Evolutionary conservation across 2,329 filamentous ascomycete species (phyloP).

Genomic region (Diplodia intermedia): DNA sequence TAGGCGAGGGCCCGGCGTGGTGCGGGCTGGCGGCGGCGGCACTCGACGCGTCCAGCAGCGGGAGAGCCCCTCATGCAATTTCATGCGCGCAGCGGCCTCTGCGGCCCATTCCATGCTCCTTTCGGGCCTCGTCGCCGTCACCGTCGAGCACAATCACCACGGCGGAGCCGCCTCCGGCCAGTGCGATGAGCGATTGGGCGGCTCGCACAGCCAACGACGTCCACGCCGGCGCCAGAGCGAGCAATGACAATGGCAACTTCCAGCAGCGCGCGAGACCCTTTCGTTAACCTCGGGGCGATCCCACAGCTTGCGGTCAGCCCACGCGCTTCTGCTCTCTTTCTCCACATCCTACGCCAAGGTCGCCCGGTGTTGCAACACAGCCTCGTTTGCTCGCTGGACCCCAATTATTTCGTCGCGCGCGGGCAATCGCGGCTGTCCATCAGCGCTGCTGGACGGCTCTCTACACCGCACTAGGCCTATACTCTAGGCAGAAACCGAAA

Average conservation of each 20-base stretch:
- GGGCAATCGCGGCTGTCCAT: not conserved
- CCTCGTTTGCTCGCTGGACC: not conserved
- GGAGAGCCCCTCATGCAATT: constrained; percentile 13
- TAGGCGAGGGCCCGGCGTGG: constrained; percentile 8
- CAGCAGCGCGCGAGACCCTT: constrained; percentile 2
- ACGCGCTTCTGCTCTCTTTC: not conserved
- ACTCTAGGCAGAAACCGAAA: not conserved
- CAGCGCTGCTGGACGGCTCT: not conserved
- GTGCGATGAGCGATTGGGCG: not conserved
- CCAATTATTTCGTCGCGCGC: not conserved
- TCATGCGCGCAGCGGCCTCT: constrained; percentile 9
- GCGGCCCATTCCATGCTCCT: not conserved
- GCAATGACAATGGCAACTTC: constrained; percentile 22
- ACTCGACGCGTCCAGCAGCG: not conserved
- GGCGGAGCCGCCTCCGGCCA: not conserved
- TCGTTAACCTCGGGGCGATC: not conserved
- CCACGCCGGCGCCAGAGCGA: not conserved
- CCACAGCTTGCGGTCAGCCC: not conserved
- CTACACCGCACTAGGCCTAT: not conserved
- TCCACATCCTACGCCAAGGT: not conserved
- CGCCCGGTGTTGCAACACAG: not conserved
- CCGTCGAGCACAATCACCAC: not conserved
- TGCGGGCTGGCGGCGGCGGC: not conserved
- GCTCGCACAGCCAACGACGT: not conserved
- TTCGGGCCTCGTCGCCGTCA: not conserved